Base-by-base conservation (phyloP, 768 basidiomycete genomes). In the Leccinum longicurvipes region DNA sequence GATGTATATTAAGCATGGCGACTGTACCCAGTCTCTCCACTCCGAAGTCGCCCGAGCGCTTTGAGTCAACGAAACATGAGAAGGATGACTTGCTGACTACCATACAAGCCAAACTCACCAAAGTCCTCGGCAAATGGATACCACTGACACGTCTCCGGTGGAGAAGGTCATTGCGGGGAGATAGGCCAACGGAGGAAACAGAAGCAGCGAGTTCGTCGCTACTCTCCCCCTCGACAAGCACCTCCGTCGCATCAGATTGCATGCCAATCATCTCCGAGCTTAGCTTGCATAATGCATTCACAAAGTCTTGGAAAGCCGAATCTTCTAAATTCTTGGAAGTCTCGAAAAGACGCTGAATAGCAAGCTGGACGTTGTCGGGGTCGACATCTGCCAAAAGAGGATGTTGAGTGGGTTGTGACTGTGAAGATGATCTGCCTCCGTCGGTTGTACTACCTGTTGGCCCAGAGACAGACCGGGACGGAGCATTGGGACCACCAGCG, bases 21-120 rank as follows among this genome's bases (percentile, higher is more conserved):
- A 96, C 86, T 1, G 83, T 81, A 9, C 93, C 89, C 23, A 98
- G 75, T 66, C 91, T 92, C 56, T 82, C 82, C 54, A 98, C 86
- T n/a, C 93, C 91, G 74, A 97, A 98, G 60, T 99, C 96, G 0
- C 91, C 91, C 0, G 89, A 81, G n/a, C 89, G 82, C 90, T 93
- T 56, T 23, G 47, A 60, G n/a, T 28, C 27, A 6, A 17, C 46
- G 31, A 52, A 55, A 25, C 50, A 7, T 36, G 6, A 53, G 46
- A 56, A 57, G 44, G 32, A 54, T 29, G 15, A 36, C 9, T 31
- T n/a, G 47, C 28, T 0, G 51, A 41, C 41, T 11, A 10, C 19
- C n/a, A 21, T 42, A 21, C 21, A 54, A 52, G 50, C 1, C 19
- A 6, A 55, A 75, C 88, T 64, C 59, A 91, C 90, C 74, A 90